Evolutionary conservation across 495 filamentous ascomycete genomes (phyloP).

Genomic region (Pyrenopolyporus hunteri): DNA sequence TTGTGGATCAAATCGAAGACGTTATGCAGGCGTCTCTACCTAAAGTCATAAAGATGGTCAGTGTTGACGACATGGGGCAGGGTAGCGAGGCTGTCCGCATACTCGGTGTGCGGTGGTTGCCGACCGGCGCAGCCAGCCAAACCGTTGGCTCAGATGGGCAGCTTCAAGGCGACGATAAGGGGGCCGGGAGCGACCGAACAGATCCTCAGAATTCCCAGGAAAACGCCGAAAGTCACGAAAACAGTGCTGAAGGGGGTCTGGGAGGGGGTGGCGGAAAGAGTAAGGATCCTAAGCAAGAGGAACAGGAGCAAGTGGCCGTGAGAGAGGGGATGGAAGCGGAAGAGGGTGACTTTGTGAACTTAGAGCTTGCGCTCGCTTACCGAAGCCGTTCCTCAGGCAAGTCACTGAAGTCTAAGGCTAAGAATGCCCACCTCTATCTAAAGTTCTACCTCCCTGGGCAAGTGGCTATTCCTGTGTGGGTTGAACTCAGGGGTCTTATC

Average conservation of each 20-base stretch:
- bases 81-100: slow-evolving; percentile 69
- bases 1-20: slow-evolving; percentile 71
- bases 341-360: slow-evolving; percentile 73
- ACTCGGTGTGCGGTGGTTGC: slow-evolving; percentile 69
- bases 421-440: slow-evolving; percentile 72
- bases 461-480: slow-evolving; percentile 70
- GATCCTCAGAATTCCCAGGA: slow-evolving; percentile 49
- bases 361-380: slow-evolving; percentile 75
- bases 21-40: slow-evolving; percentile 74
- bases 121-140: slow-evolving; percentile 65
- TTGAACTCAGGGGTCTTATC: slow-evolving; percentile 69
- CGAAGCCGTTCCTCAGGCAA: slow-evolving; percentile 61
- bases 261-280: slow-evolving; percentile 7
- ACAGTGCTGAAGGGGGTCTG: slow-evolving; percentile 27
- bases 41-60: slow-evolving; percentile 68
- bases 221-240: slow-evolving; percentile 41
- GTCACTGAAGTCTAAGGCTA: slow-evolving; percentile 63
- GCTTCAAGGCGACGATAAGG: slow-evolving; percentile 43
- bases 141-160: slow-evolving; percentile 63
- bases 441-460: slow-evolving; percentile 69
- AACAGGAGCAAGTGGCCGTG: slow-evolving; percentile 54
- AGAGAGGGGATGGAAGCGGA: slow-evolving; percentile 74
- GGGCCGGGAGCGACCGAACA: slow-evolving; percentile 55
- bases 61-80: slow-evolving; percentile 72
- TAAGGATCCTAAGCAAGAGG: slow-evolving; percentile 37